A percentile compares a stretch with the other conserved stretches of the same genome.
These are phyloP conservation scores for Eimeria zaria DNA, from an alignment of 169 alveolate genomes.

Conservation along the genomic window DNA sequence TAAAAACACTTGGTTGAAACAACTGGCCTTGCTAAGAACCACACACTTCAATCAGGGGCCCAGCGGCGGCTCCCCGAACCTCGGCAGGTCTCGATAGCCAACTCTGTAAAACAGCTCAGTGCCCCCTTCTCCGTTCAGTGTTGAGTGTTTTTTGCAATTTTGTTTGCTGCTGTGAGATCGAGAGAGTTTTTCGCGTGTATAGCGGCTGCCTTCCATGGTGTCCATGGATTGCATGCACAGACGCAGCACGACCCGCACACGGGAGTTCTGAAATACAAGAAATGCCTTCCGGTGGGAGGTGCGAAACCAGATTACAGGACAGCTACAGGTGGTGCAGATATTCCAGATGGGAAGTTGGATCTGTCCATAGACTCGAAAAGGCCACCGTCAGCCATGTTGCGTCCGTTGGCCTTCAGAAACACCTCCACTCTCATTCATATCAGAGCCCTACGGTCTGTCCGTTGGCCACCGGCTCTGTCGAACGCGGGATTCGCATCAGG, in stretches of 20 bases:
- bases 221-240: neutral
- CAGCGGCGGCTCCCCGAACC: neutral
- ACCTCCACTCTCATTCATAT: neutral
- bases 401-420: neutral
- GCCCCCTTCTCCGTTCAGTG: neutral
- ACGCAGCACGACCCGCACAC: neutral
- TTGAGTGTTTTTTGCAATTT: neutral
- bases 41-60: slow-evolving; percentile 26
- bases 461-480: neutral
- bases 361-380: neutral
- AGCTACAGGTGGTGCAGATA: neutral
- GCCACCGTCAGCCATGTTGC: slow-evolving; percentile 14
- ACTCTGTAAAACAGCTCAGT: neutral
- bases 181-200: neutral
- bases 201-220: neutral
- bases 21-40: neutral
- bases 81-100: slow-evolving; percentile 24
- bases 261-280: neutral
- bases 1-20: neutral
- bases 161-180: neutral
- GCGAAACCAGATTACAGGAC: neutral
- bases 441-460: neutral
- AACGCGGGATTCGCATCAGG: neutral
- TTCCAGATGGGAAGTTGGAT: neutral
- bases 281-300: neutral